Conservation (phyloP, 345 rosid species). For the Eucalyptus paniculata region DNA sequence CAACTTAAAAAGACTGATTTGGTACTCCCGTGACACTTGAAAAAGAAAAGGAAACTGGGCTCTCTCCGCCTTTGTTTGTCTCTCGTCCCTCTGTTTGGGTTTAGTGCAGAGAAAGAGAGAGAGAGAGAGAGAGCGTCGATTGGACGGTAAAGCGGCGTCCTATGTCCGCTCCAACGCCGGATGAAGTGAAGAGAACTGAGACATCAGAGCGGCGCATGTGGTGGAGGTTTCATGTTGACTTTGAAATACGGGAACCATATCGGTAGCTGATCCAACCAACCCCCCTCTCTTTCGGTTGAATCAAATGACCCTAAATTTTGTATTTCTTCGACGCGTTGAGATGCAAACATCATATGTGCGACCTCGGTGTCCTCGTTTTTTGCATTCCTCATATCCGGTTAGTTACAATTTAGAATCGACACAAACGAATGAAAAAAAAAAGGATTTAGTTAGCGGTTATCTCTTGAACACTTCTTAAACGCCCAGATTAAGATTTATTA, state of each 20-base stretch:
- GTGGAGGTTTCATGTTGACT: not conserved
- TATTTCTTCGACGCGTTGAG: not conserved
- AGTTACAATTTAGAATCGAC: not conserved
- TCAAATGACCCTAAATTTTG: not conserved
- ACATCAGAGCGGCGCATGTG: not conserved
- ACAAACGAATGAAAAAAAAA: not conserved
- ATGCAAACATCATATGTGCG: not conserved
- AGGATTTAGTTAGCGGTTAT: not conserved
- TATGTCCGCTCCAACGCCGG: not conserved
- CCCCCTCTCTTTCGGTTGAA: not conserved
- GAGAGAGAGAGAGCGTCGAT: not conserved
- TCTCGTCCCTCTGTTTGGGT: not conserved
- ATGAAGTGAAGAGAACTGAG: not conserved
- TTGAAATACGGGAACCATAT: not conserved
- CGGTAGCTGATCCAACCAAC: not conserved
- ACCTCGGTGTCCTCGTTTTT: not conserved
- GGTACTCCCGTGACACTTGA: not conserved
- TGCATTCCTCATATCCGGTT: not conserved
- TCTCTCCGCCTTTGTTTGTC: not conserved
- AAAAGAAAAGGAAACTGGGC: not conserved
- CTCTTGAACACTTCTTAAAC: not conserved
- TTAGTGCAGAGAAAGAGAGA: not conserved
- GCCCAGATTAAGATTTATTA: not conserved
- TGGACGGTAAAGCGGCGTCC: not conserved
- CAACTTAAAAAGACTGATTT: not conserved